Conservation (phyloP, 129 eudicot genomes). For the Escallonia rubra region DNA sequence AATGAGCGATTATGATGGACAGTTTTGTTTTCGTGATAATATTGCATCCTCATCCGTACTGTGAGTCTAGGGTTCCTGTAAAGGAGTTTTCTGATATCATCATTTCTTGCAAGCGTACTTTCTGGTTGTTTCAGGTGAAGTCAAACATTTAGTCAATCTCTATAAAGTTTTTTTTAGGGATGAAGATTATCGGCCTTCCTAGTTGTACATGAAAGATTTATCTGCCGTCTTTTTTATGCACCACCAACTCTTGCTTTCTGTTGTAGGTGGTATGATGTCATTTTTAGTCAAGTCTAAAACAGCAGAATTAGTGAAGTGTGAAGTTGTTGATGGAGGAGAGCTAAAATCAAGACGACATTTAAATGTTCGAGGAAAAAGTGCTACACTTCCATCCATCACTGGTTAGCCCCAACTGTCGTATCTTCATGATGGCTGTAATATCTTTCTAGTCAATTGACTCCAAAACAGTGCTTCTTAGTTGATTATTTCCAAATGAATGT, state of each 20-base stretch:
- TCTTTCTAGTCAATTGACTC: background rate
- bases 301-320: conserved; percentile 92
- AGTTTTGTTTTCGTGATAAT: background rate
- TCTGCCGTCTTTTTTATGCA: conserved; percentile 11
- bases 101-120: background rate
- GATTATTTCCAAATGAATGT: conserved; percentile 4
- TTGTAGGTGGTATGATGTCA: conserved; percentile 96
- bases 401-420: conserved; percentile 41
- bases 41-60: background rate
- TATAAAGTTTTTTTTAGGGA: background rate
- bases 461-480: background rate
- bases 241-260: conserved; percentile 20
- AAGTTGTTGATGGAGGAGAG: conserved; percentile 97
- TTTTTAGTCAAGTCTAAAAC: conserved; percentile 77
- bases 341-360: conserved; percentile 95
- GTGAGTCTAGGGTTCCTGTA: background rate
- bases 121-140: background rate
- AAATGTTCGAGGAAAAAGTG: conserved; percentile 96
- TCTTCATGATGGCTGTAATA: background rate
- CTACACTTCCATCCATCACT: conserved; percentile 93
- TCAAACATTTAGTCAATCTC: background rate
- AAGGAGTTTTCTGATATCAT: background rate
- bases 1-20: background rate
- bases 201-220: background rate
- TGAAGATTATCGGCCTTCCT: background rate